Evolutionary conservation across 2,329 filamentous ascomycete genomes (phyloP).

Genomic region (Diaporthe vexans): DNA sequence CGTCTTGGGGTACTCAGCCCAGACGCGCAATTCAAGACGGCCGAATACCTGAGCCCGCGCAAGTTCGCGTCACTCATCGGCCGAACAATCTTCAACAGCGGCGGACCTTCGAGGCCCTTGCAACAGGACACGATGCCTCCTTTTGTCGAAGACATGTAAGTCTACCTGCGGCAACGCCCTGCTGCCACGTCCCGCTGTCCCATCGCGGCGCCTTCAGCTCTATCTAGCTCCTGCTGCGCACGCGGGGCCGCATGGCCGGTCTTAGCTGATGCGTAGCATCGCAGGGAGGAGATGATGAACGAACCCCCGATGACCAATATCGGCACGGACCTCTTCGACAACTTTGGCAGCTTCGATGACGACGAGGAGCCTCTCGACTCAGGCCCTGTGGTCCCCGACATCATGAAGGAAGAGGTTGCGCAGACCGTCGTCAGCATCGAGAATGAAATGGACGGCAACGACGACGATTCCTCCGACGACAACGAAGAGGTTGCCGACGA

Average conservation of each 20-base stretch:
- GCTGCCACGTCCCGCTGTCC: not conserved
- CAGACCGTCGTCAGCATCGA: constrained; percentile 17
- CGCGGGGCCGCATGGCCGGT: not conserved
- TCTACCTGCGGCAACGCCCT: not conserved
- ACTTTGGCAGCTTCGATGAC: constrained; percentile 31
- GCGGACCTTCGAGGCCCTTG: not conserved
- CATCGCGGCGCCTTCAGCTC: not conserved
- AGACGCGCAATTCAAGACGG: constrained; percentile 38
- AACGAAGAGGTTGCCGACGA: not conserved
- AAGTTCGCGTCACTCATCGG: constrained; percentile 37
- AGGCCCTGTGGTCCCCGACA: constrained; percentile 32
- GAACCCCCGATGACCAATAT: constrained; percentile 35
- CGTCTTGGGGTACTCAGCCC: constrained; percentile 34
- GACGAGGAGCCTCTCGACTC: constrained; percentile 34
- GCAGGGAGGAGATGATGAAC: constrained; percentile 27
- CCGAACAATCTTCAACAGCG: constrained; percentile 29
- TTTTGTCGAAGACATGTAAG: constrained; percentile 38
- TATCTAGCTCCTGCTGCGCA: not conserved
- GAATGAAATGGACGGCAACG: constrained; percentile 9
- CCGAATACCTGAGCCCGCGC: constrained; percentile 38
- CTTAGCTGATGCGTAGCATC: constrained; percentile 2
- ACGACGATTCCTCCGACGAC: not conserved
- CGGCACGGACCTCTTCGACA: constrained; percentile 36
- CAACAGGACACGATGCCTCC: constrained; percentile 39
- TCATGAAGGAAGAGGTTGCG: constrained; percentile 17